Evolutionary conservation across 768 basidiomycete species (phyloP).

Genomic region (Xerocomellus intermedius): DNA sequence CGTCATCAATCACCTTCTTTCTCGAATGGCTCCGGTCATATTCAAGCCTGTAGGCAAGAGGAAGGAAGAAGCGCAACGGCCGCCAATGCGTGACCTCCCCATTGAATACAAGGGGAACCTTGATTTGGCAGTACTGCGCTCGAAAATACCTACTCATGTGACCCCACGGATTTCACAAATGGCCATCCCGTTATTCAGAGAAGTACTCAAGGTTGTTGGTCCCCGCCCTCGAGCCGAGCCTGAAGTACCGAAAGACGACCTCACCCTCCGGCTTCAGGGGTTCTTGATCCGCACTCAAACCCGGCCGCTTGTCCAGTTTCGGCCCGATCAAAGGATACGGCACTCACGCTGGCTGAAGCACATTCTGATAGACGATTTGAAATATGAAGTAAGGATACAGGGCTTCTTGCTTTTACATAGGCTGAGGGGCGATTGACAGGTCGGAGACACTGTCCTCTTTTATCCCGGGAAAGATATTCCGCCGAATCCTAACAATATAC

Average conservation of each 20-base stretch:
- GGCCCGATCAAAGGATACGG: constrained; percentile 34
- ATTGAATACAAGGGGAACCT: constrained; percentile 37
- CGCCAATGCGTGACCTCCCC: background rate
- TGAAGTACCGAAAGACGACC: constrained; percentile 6
- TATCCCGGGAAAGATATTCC: constrained; percentile 39
- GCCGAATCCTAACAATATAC: constrained; percentile 37
- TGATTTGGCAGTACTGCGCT: constrained; percentile 58
- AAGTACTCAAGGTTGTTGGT: constrained; percentile 54
- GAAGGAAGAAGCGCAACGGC: background rate
- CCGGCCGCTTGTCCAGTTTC: constrained; percentile 18
- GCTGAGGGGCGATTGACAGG: constrained; percentile 35
- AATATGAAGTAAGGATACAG: constrained; percentile 40
- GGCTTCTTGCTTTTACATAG: background rate
- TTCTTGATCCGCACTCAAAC: constrained; percentile 21
- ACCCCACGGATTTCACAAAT: constrained; percentile 57
- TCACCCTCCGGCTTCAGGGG: constrained; percentile 16
- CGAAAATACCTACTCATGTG: constrained; percentile 57
- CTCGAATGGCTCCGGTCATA: constrained; percentile 5
- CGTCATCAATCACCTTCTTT: constrained; percentile 21
- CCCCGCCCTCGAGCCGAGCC: constrained; percentile 30
- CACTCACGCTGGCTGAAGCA: constrained; percentile 38
- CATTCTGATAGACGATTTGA: constrained; percentile 42
- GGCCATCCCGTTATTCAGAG: constrained; percentile 51
- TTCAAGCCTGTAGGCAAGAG: constrained; percentile 10
- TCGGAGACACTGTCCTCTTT: constrained; percentile 62